Conservation (phyloP, 345 rosid genomes). For the Citrus maxima region DNA sequence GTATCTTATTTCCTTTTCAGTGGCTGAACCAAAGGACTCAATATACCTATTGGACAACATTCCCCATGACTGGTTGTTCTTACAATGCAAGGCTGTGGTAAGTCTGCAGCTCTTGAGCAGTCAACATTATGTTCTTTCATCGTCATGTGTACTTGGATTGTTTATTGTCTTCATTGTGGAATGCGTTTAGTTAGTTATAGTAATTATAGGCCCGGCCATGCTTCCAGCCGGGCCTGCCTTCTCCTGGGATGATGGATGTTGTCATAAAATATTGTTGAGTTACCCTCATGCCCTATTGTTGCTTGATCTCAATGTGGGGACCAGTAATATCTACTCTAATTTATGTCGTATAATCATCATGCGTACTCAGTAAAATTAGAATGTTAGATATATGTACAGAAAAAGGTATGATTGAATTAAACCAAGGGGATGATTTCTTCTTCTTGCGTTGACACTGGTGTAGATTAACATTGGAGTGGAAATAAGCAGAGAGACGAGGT, state of each 20-base stretch:
- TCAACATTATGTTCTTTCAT: background rate
- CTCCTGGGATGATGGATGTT: background rate
- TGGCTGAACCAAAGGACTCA: conserved; percentile 83
- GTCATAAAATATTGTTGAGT: background rate
- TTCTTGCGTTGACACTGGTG: background rate
- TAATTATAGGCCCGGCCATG: background rate
- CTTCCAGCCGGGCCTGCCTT: background rate
- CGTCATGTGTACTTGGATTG: background rate
- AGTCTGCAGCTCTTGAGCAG: conserved; percentile 23
- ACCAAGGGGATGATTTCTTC: background rate
- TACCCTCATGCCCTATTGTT: background rate
- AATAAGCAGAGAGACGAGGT: background rate
- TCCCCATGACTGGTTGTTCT: conserved; percentile 98
- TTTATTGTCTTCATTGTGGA: background rate
- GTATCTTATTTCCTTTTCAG: conserved; percentile 44
- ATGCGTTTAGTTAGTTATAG: background rate
- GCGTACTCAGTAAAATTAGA: background rate
- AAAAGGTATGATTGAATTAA: background rate
- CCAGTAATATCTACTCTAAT: background rate
- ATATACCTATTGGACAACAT: conserved; percentile 83
- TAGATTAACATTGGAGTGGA: background rate
- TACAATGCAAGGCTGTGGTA: conserved; percentile 99
- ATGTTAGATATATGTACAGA: background rate
- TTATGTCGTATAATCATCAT: background rate
- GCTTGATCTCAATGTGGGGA: background rate